These are phyloP conservation scores for Agapanthus africanus DNA, from an alignment of 106 monocot species.

Conservation along the genomic window DNA sequence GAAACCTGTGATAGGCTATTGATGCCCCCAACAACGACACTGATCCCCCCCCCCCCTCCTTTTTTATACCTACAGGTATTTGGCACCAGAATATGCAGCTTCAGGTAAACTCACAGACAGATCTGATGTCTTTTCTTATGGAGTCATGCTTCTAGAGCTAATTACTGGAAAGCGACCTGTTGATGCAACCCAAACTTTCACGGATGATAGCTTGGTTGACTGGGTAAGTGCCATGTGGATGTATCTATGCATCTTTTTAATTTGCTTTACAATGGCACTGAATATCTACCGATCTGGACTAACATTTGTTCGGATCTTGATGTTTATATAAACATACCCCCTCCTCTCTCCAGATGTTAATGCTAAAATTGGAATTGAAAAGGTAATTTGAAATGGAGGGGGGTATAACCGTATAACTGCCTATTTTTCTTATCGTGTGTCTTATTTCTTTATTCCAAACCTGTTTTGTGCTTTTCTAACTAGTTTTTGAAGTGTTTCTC, in stretches of 20 bases:
- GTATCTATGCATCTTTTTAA: no score
- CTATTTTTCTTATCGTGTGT: background rate
- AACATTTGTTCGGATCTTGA: no score
- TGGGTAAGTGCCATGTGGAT: no score
- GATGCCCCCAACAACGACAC: no score
- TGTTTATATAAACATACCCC: no score
- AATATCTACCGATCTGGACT: background rate
- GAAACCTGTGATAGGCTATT: no score
- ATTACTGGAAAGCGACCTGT: constrained; percentile 43
- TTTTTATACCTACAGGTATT: constrained; percentile 29
- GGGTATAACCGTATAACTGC: no score
- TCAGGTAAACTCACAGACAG: constrained; percentile 51
- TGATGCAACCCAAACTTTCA: constrained; percentile 34
- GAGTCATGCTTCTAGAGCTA: constrained; percentile 67
- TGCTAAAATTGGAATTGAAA: no score
- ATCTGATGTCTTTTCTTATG: constrained; percentile 87
- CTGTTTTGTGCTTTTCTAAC: background rate
- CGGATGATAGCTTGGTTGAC: no score
- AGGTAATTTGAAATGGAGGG: no score
- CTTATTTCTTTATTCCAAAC: background rate
- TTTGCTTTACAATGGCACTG: background rate
- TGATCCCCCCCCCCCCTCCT: no score
- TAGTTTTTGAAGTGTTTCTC: background rate
- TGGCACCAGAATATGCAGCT: constrained; percentile 54
- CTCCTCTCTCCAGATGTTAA: no score